Evolutionary conservation across 2,329 filamentous ascomycete genomes (phyloP), one percentile per base, ranked within the genome.

Genomic region (Penicillium sp.): DNA sequence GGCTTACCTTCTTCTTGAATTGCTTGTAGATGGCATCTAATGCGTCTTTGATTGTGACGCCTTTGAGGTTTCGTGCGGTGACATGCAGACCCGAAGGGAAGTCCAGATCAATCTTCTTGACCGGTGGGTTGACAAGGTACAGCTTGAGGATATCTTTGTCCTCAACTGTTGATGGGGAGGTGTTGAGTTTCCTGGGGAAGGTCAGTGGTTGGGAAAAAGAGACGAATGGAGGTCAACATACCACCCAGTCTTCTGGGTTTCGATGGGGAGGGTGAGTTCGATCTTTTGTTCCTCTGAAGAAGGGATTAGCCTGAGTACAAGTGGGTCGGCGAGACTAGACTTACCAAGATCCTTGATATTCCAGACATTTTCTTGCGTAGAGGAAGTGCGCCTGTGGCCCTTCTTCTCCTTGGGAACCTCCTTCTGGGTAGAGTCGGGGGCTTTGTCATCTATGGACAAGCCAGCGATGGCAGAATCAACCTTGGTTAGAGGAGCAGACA

Each of bases 1-100:
- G 15, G 71, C 83, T 62, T 74, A 91, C 92, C 82, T 91, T 87
- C 83, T 96, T 96, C 82, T 95, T 95, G 80, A 89, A 95, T 62
- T 88, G 82, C 79, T 95, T 96, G 80, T 95, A 80, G 74, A 97
- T 96, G 65, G 89, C 92, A 71, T 96, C 91, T 71, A 95, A 70
- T 50, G 90, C 90, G 73, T 97, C 92, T 79, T 96, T 96, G 79
- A 97, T 92, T 49, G 92, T 97, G 60, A 97, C 90, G 49, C 92
- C 92, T 73, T 91, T 92, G 63, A 91, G 77, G 75, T 96, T 97
- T 66, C 92, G 83, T 67, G 90, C 92, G 28, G 87, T 88, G 59
- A 96, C 88, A 66, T 92, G 85, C 48, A 93, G 81, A 44, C 92
- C 92, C 46, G 95, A 78, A 13, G 89, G 88, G 79, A 95, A 95